Evolutionary conservation across 306 rosid species (phyloP), one percentile per base, ranked within the genome.

Genomic region (Trifolium fragiferum): DNA sequence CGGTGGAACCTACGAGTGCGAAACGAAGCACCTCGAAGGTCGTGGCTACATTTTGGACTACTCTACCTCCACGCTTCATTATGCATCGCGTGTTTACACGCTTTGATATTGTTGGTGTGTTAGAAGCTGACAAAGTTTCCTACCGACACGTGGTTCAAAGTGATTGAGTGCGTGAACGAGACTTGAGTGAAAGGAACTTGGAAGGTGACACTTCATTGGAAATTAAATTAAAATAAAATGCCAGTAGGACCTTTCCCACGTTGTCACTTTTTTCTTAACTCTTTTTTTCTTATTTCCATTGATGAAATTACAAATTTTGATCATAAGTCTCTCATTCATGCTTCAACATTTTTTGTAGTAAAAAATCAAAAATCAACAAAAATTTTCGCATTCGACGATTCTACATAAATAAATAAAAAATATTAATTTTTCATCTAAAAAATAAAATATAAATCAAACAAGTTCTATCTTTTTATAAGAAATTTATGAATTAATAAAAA

Each of bases 171-270:
- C 61, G 70, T 38, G 38, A n/a, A 27, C 13, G 30, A 51, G 81
- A 76, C 81, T 27, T 15, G 6, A 47, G 9, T 30, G 80, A 76
- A 68, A 77, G 54, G 64, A 35, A 77, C 64, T 50, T 50, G 10
- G 21, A 50, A 50, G 19, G 5, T 7, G 57, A 50, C 57, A 50
- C 57, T 50, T n/a, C 19, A 7, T 50, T 16, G 10, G 21, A 18
- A 50, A n/a, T n/a, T n/a, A n/a, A n/a, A n/a, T n/a, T n/a, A n/a
- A n/a, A n/a, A 50, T n/a, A 6, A n/a, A n/a, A 6, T n/a, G 21
- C 57, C 21, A 2, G 54, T 47, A 47, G 54, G 54, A 47, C 54
- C 54, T 47, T 14, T 20, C 53, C 57, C 57, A 50, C 57, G 10
- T 50, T 50, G 20, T 7, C 11, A 50, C 16, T 21, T n/a, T 12